Percentiles rank a stretch among this genome's conserved stretches.
Evolutionary conservation across 495 filamentous ascomycete genomes (phyloP).

Genomic region (Xylaria grammica): DNA sequence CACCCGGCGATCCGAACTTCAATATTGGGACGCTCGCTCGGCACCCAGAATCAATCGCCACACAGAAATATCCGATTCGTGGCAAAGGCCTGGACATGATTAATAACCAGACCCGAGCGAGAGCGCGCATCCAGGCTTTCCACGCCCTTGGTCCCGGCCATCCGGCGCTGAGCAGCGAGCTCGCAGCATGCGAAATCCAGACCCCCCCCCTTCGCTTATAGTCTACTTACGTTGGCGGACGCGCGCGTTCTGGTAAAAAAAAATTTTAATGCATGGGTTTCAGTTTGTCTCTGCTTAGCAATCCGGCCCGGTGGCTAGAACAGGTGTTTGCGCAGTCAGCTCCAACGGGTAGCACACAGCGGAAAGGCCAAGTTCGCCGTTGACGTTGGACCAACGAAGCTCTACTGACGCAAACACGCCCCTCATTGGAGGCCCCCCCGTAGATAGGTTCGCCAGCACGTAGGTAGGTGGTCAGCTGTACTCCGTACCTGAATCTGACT

Average conservation of each 20-base stretch:
- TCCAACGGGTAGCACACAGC: neutral
- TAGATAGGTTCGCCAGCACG: slow-evolving; percentile 2
- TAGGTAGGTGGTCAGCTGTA: slow-evolving; percentile 12
- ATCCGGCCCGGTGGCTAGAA: slow-evolving; percentile 5
- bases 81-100: neutral
- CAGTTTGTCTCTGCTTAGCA: slow-evolving; percentile 8
- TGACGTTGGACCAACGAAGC: neutral
- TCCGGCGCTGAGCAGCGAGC: neutral
- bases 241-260: neutral
- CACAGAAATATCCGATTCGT: neutral
- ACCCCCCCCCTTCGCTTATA: slow-evolving; percentile 4
- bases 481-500: slow-evolving; percentile 11
- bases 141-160: neutral
- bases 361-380: neutral
- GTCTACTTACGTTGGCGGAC: neutral
- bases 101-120: neutral
- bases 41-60: neutral
- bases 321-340: slow-evolving; percentile 2
- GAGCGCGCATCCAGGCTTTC: neutral
- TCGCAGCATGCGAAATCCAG: neutral
- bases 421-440: slow-evolving; percentile 13
- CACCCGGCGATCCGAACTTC: neutral
- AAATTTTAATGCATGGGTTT: neutral
- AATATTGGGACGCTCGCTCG: slow-evolving; percentile 1
- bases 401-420: neutral